Evolutionary conservation across 441 rosid genomes (phyloP).

Genomic region (Omphalea diandra): DNA sequence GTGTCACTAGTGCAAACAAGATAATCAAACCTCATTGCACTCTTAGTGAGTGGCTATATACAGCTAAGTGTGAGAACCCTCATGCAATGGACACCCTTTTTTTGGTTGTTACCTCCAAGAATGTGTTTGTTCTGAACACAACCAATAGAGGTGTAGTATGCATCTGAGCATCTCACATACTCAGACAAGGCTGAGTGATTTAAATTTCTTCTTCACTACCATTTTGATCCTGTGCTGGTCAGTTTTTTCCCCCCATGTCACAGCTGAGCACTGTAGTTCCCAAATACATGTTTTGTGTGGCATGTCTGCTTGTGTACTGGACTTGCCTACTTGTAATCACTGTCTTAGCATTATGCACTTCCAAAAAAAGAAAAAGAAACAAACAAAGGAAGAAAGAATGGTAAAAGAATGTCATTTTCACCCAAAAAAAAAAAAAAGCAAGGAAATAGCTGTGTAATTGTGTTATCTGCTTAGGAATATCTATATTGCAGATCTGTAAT

Average conservation of each 20-base stretch:
- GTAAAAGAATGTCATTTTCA: neutral
- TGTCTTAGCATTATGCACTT: neutral
- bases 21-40: neutral
- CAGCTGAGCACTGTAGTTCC: too few species aligned
- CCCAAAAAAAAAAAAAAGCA: neutral
- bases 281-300: neutral
- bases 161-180: neutral
- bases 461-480: neutral
- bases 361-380: neutral
- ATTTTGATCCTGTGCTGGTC: neutral
- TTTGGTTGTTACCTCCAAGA: neutral
- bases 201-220: neutral
- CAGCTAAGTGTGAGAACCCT: neutral
- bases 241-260: too few species aligned
- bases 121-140: neutral
- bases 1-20: neutral
- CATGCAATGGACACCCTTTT: neutral
- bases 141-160: neutral
- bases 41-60: conserved; percentile 1
- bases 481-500: neutral
- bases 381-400: neutral
- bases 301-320: neutral
- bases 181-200: neutral
- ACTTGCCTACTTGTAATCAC: neutral
- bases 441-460: neutral